Evolutionary conservation across 2,329 filamentous ascomycete species (phyloP).

Genomic region (Cladophialophora bantiana): DNA sequence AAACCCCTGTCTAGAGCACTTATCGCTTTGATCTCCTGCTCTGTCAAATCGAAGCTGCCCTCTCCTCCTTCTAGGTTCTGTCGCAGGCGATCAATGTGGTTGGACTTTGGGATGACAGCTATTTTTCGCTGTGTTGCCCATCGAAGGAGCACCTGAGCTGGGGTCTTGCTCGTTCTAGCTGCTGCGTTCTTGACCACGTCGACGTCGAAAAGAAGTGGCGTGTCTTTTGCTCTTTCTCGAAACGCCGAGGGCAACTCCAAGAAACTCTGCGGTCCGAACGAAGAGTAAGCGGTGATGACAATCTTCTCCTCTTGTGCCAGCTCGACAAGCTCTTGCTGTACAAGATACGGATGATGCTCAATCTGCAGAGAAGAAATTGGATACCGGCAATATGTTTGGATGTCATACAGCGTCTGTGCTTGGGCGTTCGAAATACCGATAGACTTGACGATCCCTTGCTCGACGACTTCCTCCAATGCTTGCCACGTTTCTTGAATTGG

Average conservation of each 20-base stretch:
- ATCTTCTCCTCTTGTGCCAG: constrained; percentile 75
- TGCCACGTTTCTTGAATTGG: constrained; percentile 82
- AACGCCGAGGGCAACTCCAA: constrained; percentile 64
- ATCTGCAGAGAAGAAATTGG: constrained; percentile 81
- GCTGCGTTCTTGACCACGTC: constrained; percentile 69
- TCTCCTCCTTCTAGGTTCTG: constrained; percentile 35
- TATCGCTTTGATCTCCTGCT: constrained; percentile 36
- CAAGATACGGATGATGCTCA: constrained; percentile 89
- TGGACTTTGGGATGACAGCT: constrained; percentile 83
- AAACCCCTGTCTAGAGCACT: constrained; percentile 32
- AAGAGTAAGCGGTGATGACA: constrained; percentile 81
- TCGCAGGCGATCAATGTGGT: constrained; percentile 55
- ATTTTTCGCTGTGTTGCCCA: constrained; percentile 86
- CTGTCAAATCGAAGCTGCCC: constrained; percentile 30
- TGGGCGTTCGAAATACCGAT: constrained; percentile 89
- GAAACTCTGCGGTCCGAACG: constrained; percentile 81
- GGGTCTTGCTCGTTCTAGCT: constrained; percentile 72
- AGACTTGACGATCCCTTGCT: constrained; percentile 70
- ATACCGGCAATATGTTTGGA: constrained; percentile 78
- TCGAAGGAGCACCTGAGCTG: constrained; percentile 81
- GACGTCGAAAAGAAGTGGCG: constrained; percentile 75
- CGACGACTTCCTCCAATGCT: constrained; percentile 78
- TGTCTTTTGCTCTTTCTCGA: constrained; percentile 71
- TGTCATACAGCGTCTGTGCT: constrained; percentile 76
- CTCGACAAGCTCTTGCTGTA: constrained; percentile 73